phyloP scores from a whole-genome alignment of 768 basidiomycete genomes.

The Rhizopogon sp. region DNA sequence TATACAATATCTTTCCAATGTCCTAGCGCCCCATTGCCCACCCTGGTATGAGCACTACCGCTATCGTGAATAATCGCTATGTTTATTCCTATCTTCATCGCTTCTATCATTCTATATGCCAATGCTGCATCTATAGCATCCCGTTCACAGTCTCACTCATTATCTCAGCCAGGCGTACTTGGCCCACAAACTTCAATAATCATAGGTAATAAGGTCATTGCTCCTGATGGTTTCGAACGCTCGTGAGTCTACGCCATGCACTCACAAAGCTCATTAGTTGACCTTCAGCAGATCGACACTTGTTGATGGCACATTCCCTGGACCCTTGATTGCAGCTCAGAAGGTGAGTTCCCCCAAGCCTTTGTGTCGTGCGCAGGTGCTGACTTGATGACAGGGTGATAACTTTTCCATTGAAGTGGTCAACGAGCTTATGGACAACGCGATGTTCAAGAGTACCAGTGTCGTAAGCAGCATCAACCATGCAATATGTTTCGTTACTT shows the following conservation, averaged over 20 bases:
- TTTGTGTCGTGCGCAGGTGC: background rate
- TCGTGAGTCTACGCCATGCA: slow-evolving; percentile 24
- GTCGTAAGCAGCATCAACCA: slow-evolving; percentile 32
- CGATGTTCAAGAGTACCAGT: slow-evolving; percentile 46
- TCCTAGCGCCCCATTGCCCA: background rate
- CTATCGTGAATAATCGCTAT: slow-evolving; percentile 3
- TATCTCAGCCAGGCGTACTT: slow-evolving; percentile 5
- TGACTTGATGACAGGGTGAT: slow-evolving; percentile 25
- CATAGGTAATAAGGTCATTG: slow-evolving; percentile 34
- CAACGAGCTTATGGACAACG: slow-evolving; percentile 36
- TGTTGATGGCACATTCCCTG: slow-evolving; percentile 36
- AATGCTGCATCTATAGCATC: slow-evolving; percentile 13
- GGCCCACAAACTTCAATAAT: slow-evolving; percentile 23
- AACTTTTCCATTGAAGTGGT: slow-evolving; percentile 39
- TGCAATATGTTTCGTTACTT: background rate
- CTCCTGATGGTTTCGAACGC: slow-evolving; percentile 46
- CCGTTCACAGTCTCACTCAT: slow-evolving; percentile 6
- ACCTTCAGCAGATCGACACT: slow-evolving; percentile 7
- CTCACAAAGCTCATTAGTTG: background rate
- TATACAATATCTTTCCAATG: too few relatives aligned
- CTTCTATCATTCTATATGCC: slow-evolving; percentile 2
- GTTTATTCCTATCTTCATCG: slow-evolving; percentile 2
- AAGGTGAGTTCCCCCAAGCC: slow-evolving; percentile 16
- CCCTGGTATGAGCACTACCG: background rate
- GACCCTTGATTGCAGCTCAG: slow-evolving; percentile 28